These are phyloP conservation scores for Aspergillus sp. DNA, from an alignment of 2,329 filamentous ascomycete genomes.

Conservation along the genomic window DNA sequence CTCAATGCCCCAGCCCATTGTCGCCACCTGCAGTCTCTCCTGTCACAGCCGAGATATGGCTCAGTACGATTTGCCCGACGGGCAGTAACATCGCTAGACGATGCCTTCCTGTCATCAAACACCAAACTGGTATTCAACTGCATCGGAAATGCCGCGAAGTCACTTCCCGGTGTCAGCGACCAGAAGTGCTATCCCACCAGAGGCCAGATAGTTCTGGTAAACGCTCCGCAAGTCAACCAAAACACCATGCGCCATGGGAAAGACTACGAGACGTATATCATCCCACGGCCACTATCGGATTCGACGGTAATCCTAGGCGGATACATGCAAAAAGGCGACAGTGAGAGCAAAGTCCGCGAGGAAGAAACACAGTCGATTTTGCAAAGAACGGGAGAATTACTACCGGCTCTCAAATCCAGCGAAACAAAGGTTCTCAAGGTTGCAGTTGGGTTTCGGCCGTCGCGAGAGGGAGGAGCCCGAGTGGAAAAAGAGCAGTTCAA, in stretches of 20 bases:
- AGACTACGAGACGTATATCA: conserved; percentile 45
- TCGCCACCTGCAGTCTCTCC: conserved; percentile 25
- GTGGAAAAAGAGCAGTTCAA: conserved; percentile 13
- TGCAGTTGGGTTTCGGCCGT: conserved; percentile 20
- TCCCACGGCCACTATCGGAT: conserved; percentile 39
- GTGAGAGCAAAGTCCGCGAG: conserved; percentile 13
- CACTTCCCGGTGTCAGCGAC: conserved; percentile 39
- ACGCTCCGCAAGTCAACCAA: conserved; percentile 32
- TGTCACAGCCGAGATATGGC: conserved; percentile 8
- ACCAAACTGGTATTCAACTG: conserved; percentile 2
- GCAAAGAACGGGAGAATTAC: conserved; percentile 34
- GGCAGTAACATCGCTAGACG: background rate
- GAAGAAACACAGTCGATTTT: conserved; percentile 43
- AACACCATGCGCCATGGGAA: conserved; percentile 44
- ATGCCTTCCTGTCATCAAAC: background rate
- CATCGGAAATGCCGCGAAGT: conserved; percentile 36
- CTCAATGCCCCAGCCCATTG: conserved; percentile 43
- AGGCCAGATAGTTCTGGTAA: conserved; percentile 41
- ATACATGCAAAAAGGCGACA: conserved; percentile 28
- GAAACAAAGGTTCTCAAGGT: conserved; percentile 37
- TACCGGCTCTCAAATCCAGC: conserved; percentile 27
- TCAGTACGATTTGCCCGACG: conserved; percentile 3
- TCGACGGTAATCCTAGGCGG: conserved; percentile 42
- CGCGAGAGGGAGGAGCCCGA: conserved; percentile 18
- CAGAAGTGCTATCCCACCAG: conserved; percentile 43